Base-by-base conservation (phyloP, 202 grass and related monocot genomes). In the Schoenoplectus triqueter region DNA sequence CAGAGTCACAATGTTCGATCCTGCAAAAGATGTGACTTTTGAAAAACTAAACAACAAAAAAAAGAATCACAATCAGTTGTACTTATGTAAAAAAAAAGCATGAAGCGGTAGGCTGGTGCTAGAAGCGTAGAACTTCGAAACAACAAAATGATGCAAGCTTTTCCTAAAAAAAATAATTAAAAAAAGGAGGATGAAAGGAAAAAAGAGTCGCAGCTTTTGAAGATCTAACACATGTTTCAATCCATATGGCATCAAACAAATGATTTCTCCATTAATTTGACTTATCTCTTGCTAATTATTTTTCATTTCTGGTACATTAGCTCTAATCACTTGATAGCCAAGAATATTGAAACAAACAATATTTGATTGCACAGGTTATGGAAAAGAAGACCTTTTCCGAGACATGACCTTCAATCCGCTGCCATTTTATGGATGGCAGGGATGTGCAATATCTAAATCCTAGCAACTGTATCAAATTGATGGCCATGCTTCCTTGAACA, bases 1-100 rank as follows among this genome's bases (percentile, higher is more conserved):
- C 77, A 98, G 85, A 66, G 88, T 93, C 87, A 98, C 80, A 72
- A 98, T 88, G 66, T 86, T 98, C 39, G 88, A 66, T 82, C 89
- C 95, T 98, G 88, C 56, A 84, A 91, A 86, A 82, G 54, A 3
- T 5, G 20, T 50, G 7, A 44, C 54, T 13, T n/a, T 44, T 44
- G 13, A 56, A 14, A 56, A 77, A 57, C 20, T 77, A 77, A 56
- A 60, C 5, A 78, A 55, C 41, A 10, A 42, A 41, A 66, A 66
- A 44, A 52, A 15, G 45, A 3, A 65, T 31, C 11, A 72, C 41
- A 18, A 72, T 31, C 47, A 74, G 18, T 51, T 22, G 71, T 54
- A 52, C 10, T 17, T 7, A 22, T 52, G 15, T 6, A 13, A 49
- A 10, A 73, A 73, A 9, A 22, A 73, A 9, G 31, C 31, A 31